These are phyloP conservation scores for Stagonosporopsis chrysanthemi DNA, from an alignment of 2,329 filamentous ascomycete genomes.

Conservation along the genomic window DNA sequence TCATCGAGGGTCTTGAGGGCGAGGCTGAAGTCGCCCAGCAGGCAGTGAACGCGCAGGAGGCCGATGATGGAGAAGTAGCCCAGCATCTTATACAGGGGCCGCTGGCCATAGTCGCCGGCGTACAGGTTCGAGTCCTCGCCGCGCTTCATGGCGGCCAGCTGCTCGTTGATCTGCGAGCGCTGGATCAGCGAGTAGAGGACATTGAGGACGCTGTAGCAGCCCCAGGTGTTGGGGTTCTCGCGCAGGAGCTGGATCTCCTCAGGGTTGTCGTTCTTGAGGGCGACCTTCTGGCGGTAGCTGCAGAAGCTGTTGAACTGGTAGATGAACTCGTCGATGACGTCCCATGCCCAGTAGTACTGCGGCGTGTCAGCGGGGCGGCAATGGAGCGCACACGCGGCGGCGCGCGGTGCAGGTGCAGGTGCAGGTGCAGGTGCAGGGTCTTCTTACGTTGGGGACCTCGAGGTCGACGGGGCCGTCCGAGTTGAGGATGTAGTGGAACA, in stretches of 20 bases:
- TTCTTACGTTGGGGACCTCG: conserved; percentile 90
- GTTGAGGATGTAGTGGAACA: conserved; percentile 99
- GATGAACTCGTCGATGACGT: conserved; percentile 99
- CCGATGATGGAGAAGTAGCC: conserved; percentile 99
- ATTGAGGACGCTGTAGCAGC: conserved; percentile 98
- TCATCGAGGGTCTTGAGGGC: conserved; percentile 98
- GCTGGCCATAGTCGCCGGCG: conserved; percentile 92
- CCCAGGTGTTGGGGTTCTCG: conserved; percentile 99
- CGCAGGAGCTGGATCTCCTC: conserved; percentile 91
- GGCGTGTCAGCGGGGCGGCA: conserved; percentile 23
- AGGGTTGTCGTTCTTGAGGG: conserved; percentile 81
- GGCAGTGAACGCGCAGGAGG: conserved; percentile 91
- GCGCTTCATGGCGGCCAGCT: conserved; percentile 92
- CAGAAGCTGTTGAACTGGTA: conserved; percentile 99
- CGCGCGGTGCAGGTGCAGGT: too few species aligned
- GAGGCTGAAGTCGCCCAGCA: conserved; percentile 96
- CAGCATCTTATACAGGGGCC: conserved; percentile 96
- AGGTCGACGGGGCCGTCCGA: conserved; percentile 98
- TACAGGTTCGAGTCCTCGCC: conserved; percentile 88
- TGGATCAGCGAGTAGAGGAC: conserved; percentile 99
- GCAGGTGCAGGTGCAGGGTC: too few species aligned
- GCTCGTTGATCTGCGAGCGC: conserved; percentile 96
- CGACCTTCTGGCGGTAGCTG: conserved; percentile 91
- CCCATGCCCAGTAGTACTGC: conserved; percentile 99
- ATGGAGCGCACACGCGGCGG: too few species aligned